Conservation (phyloP, 805 yeast genomes). For the Saccharomyces mikatae region DNA sequence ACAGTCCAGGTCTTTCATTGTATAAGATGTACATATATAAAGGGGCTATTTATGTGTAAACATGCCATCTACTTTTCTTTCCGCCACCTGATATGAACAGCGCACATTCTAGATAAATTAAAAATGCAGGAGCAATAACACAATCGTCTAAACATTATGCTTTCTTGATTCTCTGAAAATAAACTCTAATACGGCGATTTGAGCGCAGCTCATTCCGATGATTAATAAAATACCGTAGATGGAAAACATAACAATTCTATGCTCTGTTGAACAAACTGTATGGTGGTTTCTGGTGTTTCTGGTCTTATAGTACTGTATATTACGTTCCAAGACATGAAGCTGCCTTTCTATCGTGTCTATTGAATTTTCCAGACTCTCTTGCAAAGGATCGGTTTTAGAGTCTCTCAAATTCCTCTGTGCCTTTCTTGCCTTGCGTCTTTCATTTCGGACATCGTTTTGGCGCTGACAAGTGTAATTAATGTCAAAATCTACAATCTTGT, state of each 20-base stretch:
- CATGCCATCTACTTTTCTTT: slow-evolving; percentile 2
- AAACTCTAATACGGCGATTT: slow-evolving; percentile 58
- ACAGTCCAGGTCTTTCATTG: not conserved
- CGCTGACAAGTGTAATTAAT: slow-evolving; percentile 34
- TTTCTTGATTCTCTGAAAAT: slow-evolving; percentile 66
- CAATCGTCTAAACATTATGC: slow-evolving; percentile 42
- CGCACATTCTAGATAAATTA: not conserved
- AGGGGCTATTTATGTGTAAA: not conserved
- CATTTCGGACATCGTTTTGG: slow-evolving; percentile 47
- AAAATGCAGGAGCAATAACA: not conserved
- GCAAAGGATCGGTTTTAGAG: slow-evolving; percentile 15
- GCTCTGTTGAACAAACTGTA: slow-evolving; percentile 59
- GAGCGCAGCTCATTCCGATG: slow-evolving; percentile 63
- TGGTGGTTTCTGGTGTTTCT: slow-evolving; percentile 87
- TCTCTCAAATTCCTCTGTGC: slow-evolving; percentile 12
- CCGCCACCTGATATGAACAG: not conserved
- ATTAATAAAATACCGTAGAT: slow-evolving; percentile 54
- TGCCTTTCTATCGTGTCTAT: slow-evolving; percentile 53
- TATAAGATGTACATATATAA: not conserved
- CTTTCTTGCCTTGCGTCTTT: slow-evolving; percentile 40
- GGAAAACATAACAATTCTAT: slow-evolving; percentile 58
- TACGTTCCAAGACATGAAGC: slow-evolving; percentile 46
- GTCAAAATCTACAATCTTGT: slow-evolving; percentile 79
- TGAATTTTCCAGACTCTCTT: slow-evolving; percentile 29
- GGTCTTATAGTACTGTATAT: slow-evolving; percentile 75